Evolutionary conservation across 306 rosid genomes (phyloP).

Genomic region (Cucumis melo): DNA sequence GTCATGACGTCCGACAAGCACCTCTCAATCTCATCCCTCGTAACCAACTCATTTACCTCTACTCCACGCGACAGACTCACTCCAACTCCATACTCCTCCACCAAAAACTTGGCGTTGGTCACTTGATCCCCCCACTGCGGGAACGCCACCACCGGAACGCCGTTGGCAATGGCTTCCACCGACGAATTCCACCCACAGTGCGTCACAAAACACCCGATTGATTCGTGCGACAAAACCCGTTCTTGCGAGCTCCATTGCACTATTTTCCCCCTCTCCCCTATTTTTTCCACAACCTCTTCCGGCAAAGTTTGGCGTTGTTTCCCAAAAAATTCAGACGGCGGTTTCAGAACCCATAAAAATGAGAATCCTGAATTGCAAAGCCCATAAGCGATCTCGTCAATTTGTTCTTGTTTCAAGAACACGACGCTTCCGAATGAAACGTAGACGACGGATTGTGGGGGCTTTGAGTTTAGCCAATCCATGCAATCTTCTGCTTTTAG

Average conservation of each 20-base stretch:
- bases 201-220: conserved; percentile 44
- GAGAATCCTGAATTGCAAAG: conserved; percentile 24
- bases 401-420: conserved; percentile 32
- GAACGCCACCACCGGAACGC: conserved; percentile 52
- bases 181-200: conserved; percentile 84
- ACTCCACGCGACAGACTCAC: conserved; percentile 24
- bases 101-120: conserved; percentile 51
- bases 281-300: conserved; percentile 30
- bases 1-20: conserved; percentile 30
- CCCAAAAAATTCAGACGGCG: conserved; percentile 3
- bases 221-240: conserved; percentile 39
- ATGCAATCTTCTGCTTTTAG: conserved; percentile 34
- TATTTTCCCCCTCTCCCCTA: conserved; percentile 28
- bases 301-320: conserved; percentile 19
- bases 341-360: conserved; percentile 55
- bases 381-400: conserved; percentile 55
- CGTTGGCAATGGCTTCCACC: conserved; percentile 36
- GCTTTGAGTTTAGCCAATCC: conserved; percentile 44
- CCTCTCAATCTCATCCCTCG: conserved; percentile 19
- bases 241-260: conserved; percentile 65
- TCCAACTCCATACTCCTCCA: conserved; percentile 29
- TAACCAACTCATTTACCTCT: conserved; percentile 14
- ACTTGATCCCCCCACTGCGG: conserved; percentile 84
- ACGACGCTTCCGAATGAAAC: conserved; percentile 57
- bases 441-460: conserved; percentile 34